These are phyloP conservation scores for Pholiota conissans DNA, from an alignment of 768 basidiomycete genomes.

Conservation along the genomic window DNA sequence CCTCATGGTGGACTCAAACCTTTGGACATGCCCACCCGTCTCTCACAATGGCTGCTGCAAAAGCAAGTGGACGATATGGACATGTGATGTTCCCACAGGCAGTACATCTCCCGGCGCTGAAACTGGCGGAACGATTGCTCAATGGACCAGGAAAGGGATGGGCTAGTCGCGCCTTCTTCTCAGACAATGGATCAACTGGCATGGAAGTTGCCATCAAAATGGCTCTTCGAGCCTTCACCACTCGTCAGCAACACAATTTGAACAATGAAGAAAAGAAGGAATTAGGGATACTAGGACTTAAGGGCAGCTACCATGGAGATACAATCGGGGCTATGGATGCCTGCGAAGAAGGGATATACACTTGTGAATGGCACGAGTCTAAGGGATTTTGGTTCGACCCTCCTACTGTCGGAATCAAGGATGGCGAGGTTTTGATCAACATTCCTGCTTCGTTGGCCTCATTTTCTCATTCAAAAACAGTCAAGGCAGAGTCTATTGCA, in stretches of 20 bases:
- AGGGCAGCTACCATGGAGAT: slow-evolving; percentile 96
- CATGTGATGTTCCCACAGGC: slow-evolving; percentile 97
- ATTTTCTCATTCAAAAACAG: slow-evolving; percentile 23
- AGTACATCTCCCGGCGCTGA: slow-evolving; percentile 81
- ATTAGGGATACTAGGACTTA: slow-evolving; percentile 81
- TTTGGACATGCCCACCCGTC: slow-evolving; percentile 80
- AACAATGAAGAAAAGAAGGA: slow-evolving; percentile 40
- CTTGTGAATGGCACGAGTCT: slow-evolving; percentile 94
- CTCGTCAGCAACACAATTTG: slow-evolving; percentile 35
- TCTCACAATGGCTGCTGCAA: slow-evolving; percentile 83
- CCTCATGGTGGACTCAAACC: slow-evolving; percentile 98
- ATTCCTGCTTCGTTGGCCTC: slow-evolving; percentile 51
- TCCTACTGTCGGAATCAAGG: slow-evolving; percentile 69
- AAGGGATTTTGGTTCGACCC: slow-evolving; percentile 95
- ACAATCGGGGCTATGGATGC: slow-evolving; percentile 99
- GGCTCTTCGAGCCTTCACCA: slow-evolving; percentile 75
- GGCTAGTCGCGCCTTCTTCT: slow-evolving; percentile 91
- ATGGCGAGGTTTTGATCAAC: slow-evolving; percentile 54
- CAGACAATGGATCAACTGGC: slow-evolving; percentile 93
- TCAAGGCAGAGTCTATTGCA: slow-evolving; percentile 47
- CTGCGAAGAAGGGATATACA: slow-evolving; percentile 86
- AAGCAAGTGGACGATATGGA: slow-evolving; percentile 90
- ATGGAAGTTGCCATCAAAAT: slow-evolving; percentile 99
- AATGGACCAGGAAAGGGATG: slow-evolving; percentile 85
- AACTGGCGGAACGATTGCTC: slow-evolving; percentile 75